Evolutionary conservation across 495 filamentous ascomycete genomes (phyloP).

Genomic region (Pseudoneurospora amorphoporcata): DNA sequence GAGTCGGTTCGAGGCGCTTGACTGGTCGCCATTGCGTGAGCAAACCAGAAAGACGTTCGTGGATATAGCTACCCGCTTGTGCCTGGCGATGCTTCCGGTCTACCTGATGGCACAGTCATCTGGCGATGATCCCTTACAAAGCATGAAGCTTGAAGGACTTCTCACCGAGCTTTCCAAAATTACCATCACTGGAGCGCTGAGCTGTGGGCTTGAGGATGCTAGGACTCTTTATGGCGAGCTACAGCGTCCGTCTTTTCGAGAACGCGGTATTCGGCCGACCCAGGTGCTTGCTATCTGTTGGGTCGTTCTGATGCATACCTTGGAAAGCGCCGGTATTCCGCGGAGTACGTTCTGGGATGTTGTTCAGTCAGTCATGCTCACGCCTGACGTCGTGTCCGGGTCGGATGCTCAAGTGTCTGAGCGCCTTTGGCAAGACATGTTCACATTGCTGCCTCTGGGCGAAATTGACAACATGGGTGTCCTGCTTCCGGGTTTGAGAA

Average conservation of each 20-base stretch:
- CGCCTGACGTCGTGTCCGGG: slow-evolving; percentile 17
- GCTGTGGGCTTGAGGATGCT: slow-evolving; percentile 40
- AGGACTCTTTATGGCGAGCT: slow-evolving; percentile 54
- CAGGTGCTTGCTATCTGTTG: slow-evolving; percentile 51
- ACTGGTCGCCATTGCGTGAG: slow-evolving; percentile 2
- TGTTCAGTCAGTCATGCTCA: slow-evolving; percentile 36
- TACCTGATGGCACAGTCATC: slow-evolving; percentile 23
- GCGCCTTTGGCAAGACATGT: slow-evolving; percentile 59
- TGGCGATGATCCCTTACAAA: slow-evolving; percentile 16
- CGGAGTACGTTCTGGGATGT: slow-evolving; percentile 48
- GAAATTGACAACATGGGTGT: slow-evolving; percentile 67
- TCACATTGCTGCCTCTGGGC: slow-evolving; percentile 61
- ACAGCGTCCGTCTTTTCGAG: slow-evolving; percentile 41
- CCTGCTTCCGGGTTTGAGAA: slow-evolving; percentile 44
- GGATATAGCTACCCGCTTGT: slow-evolving; percentile 10
- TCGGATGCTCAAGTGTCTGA: slow-evolving; percentile 53
- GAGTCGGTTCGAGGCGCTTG: slow-evolving; percentile 20
- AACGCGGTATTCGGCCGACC: slow-evolving; percentile 55
- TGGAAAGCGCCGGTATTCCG: slow-evolving; percentile 37
- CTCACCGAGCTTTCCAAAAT: slow-evolving; percentile 28
- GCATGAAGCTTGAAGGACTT: slow-evolving; percentile 32
- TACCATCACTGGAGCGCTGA: slow-evolving; percentile 33
- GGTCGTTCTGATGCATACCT: slow-evolving; percentile 52
- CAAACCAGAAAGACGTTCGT: slow-evolving; percentile 3
- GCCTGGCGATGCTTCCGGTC: slow-evolving; percentile 12